phyloP scores from a whole-genome alignment of 805 yeast species.

The Saccharomyces eubayanus region DNA sequence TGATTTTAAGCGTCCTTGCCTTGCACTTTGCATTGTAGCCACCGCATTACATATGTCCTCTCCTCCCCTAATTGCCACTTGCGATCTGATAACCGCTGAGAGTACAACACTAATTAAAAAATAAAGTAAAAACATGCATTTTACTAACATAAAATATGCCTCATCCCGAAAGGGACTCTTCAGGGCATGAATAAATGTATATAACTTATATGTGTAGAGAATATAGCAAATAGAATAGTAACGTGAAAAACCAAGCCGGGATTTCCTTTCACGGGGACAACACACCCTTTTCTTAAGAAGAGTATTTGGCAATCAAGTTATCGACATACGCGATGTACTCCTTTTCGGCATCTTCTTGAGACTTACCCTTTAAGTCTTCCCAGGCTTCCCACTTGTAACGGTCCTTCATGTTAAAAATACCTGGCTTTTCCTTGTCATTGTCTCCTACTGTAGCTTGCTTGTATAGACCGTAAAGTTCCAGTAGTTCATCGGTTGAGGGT shows the following conservation, averaged over 20 bases:
- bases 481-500: constrained; percentile 81
- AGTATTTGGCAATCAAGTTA: constrained; percentile 48
- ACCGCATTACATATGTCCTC: neutral
- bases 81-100: neutral
- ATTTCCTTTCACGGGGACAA: neutral
- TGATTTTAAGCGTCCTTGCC: no score
- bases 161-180: neutral
- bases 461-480: constrained; percentile 82
- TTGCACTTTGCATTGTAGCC: neutral
- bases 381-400: constrained; percentile 98
- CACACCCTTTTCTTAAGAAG: neutral
- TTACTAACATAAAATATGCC: neutral
- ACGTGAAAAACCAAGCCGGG: neutral
- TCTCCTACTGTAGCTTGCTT: constrained; percentile 98
- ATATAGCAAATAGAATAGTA: neutral
- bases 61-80: neutral
- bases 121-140: neutral
- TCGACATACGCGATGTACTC: constrained; percentile 65
- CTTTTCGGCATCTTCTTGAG: constrained; percentile 85
- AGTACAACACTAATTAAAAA: neutral
- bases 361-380: constrained; percentile 77
- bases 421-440: constrained; percentile 80
- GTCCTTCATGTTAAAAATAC: constrained; percentile 85
- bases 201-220: neutral
- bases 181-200: neutral